Percentiles rank a stretch among this genome's conserved stretches.
Conservation (phyloP, 2,329 filamentous ascomycete genomes). For the Microthyrium microscopicum region DNA sequence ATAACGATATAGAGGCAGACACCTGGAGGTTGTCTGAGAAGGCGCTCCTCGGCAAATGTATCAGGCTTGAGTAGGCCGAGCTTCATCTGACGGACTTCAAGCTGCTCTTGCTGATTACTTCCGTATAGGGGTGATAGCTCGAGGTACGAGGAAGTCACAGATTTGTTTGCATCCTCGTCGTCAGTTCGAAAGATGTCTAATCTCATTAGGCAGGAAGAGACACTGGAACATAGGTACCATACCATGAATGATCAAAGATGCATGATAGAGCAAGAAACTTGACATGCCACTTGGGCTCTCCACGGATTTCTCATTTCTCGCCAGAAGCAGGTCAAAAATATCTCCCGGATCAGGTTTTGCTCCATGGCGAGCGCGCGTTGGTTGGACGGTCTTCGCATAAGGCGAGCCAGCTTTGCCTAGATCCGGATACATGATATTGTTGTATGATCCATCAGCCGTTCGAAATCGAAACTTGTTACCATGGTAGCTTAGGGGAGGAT, state of each 20-base stretch:
- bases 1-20: constrained; percentile 25
- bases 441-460: background rate
- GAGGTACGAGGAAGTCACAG: constrained; percentile 29
- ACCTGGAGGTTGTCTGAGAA: constrained; percentile 31
- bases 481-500: no score
- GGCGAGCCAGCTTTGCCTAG: constrained; percentile 14
- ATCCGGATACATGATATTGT: background rate
- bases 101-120: constrained; percentile 26
- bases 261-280: constrained; percentile 29
- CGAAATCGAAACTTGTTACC: background rate
- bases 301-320: constrained; percentile 25
- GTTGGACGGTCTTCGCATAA: constrained; percentile 28
- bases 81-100: constrained; percentile 24
- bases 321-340: constrained; percentile 13
- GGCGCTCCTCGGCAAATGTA: constrained; percentile 26
- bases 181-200: constrained; percentile 30
- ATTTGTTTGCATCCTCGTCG: constrained; percentile 24
- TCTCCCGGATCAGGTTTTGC: background rate
- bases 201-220: no score
- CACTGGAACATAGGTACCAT: no score
- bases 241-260: constrained; percentile 31
- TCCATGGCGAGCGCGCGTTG: constrained; percentile 19
- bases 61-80: constrained; percentile 26
- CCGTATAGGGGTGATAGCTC: constrained; percentile 30
- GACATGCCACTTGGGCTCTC: constrained; percentile 28